Evolutionary conservation across 2,329 filamentous ascomycete species (phyloP), one percentile per base, ranked within the genome.

Genomic region (Cladosporium sp.): DNA sequence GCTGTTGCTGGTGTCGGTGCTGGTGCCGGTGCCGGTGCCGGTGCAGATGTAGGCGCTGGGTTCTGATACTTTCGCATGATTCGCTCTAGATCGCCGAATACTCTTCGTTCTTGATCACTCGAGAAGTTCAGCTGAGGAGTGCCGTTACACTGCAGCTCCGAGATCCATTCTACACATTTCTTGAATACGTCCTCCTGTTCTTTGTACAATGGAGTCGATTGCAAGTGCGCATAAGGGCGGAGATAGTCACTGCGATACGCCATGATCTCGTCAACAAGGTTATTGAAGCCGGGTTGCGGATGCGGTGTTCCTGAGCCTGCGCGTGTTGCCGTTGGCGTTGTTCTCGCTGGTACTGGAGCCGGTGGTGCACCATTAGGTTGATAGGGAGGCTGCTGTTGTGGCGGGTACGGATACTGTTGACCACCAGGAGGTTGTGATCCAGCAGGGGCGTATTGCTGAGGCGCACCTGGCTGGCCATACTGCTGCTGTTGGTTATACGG

Each of bases 251-350:
- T 50, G 36, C 63, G 61, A 44, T 61, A 66, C 19, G 44, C 44
- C 58, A 67, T 60, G 34, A 67, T 66, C 37, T 62, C 64, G 44
- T 63, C 59, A 5, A 67, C 64, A 28, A 67, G 59, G 15, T 54
- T 56, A 20, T 61, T 56, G 60, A 66, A 67, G 34, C 58, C 59
- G 20, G 61, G 55, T 56, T 61, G 51, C 17, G 60, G 60, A 32
- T 55, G 52, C 32, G 52, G 52, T 47, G 52, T 55, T 47, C 52
- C 52, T 36, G 52, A 55, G 28, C 52, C 52, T 32, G 45, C 40
- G n/a, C 52, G 52, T 15, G 17, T 25, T 17, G 22, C 40, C 9
- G 51, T 44, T 10, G 52, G 52, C 13, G 52, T 55, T 15, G 40
- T 36, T 25, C 52, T 44, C 13, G 52, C 52, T 17, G 52, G 52